Evolutionary conservation across 163 green algal genomes (phyloP), one percentile per base, ranked within the genome.

Genomic region (Scenedesmus sp.): DNA sequence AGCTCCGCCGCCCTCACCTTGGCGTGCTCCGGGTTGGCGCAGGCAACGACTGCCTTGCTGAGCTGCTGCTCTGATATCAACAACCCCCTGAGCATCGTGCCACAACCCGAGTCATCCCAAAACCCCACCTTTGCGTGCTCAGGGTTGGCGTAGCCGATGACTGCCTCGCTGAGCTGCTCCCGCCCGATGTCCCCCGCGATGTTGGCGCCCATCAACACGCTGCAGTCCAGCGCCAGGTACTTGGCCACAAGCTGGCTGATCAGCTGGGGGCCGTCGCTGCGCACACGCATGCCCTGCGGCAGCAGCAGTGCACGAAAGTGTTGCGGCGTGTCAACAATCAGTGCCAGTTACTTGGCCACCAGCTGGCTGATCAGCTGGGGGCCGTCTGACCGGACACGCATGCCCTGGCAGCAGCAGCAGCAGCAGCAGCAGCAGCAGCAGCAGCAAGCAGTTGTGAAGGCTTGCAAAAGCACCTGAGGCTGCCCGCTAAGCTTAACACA

Each of bases 181-280:
- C 76, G 23, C 0, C 90, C 95, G 18, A 97, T 95, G 83, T 97
- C 94, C 95, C 93, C 93, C 3, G 97, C 97, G 67, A 98, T 97
- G 95, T 98, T 98, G 57, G 96, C 96, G 52, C 97, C 97, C 96
- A 98, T 98, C 7, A 98, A 95, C 57, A 98, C 96, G 34, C 89
- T 93, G 90, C 94, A 96, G 86, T 96, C 94, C 8, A 95, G 94
- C 70, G 84, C 90, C 67, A 96, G 90, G 86, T 93, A 93, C 91
- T 93, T 93, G 15, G 64, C 82, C 9, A 93, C 90, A 90, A 96
- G 95, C 89, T 94, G 88, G 74, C 90, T 96, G 94, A 98, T 97
- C 3, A 98, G 95, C 95, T 98, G 96, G 12, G 96, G 96, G 18
- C 95, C 97, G 73, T 97, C 97, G 3, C 92, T 67, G 0, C 95